Conservation (phyloP, 1,139 yeast species). For the Petasospora fabianii region DNA sequence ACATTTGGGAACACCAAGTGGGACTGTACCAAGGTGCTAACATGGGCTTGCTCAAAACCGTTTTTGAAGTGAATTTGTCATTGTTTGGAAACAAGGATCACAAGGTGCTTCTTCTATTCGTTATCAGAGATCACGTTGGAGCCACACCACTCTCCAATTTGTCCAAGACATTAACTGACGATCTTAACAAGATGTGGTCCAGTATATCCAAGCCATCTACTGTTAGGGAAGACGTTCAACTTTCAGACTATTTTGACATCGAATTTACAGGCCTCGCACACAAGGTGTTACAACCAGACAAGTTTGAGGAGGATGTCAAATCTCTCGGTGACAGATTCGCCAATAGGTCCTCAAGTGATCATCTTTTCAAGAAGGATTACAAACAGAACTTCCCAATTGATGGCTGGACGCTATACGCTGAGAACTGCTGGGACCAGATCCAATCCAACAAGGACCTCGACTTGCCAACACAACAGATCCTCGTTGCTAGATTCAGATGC, state of each 20-base stretch:
- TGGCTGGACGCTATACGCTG: slow-evolving; percentile 93
- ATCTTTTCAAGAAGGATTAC: slow-evolving; percentile 63
- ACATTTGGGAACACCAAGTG: slow-evolving; percentile 96
- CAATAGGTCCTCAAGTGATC: slow-evolving; percentile 30
- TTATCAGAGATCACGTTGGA: slow-evolving; percentile 89
- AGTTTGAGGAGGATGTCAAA: slow-evolving; percentile 63
- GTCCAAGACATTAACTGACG: slow-evolving; percentile 62
- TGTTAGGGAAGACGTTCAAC: slow-evolving; percentile 41
- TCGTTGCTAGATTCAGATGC: slow-evolving; percentile 92
- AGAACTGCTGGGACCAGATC: slow-evolving; percentile 91
- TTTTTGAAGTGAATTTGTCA: slow-evolving; percentile 89
- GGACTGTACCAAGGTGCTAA: slow-evolving; percentile 97
- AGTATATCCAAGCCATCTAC: slow-evolving; percentile 69
- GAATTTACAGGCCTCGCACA: slow-evolving; percentile 82
- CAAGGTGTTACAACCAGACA: slow-evolving; percentile 74
- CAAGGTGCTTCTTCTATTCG: slow-evolving; percentile 77
- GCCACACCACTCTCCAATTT: slow-evolving; percentile 77
- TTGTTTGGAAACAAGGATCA: slow-evolving; percentile 53
- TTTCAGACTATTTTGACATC: slow-evolving; percentile 80
- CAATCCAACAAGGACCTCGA: slow-evolving; percentile 91
- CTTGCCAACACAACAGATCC: slow-evolving; percentile 91
- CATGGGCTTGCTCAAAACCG: slow-evolving; percentile 92
- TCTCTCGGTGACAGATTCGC: slow-evolving; percentile 54
- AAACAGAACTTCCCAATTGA: slow-evolving; percentile 89
- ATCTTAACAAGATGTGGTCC: slow-evolving; percentile 76